Evolutionary conservation across 2,329 filamentous ascomycete species (phyloP).

Genomic region (Geoglossum cookeanum): DNA sequence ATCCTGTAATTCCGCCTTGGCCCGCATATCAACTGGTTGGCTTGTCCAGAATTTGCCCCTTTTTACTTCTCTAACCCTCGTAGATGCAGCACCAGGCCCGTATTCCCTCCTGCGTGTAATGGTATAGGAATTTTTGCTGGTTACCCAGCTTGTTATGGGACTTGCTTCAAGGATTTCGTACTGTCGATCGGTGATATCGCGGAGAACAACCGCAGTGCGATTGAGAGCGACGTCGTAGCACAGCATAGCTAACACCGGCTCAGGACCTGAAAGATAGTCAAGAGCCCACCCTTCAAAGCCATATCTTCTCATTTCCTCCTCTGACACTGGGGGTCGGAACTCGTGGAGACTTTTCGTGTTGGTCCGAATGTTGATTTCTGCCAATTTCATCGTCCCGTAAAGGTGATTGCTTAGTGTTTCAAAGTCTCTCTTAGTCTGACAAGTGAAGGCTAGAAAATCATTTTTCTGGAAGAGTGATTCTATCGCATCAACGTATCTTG

Average conservation of each 20-base stretch:
- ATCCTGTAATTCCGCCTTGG: conserved; percentile 39
- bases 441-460: conserved; percentile 47
- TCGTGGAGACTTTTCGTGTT: conserved; percentile 33
- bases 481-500: conserved; percentile 40
- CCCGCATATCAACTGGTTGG: conserved; percentile 49
- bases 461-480: conserved; percentile 35
- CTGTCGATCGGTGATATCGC: conserved; percentile 45
- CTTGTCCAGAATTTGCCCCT: conserved; percentile 55
- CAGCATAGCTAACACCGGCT: conserved; percentile 71
- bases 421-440: conserved; percentile 58
- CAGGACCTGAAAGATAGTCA: conserved; percentile 63
- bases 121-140: conserved; percentile 42
- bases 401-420: conserved; percentile 49
- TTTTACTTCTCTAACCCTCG: conserved; percentile 40
- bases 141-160: conserved; percentile 49
- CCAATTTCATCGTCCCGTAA: conserved; percentile 42
- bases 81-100: conserved; percentile 52
- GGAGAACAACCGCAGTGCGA: conserved; percentile 42
- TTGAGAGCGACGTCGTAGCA: conserved; percentile 56
- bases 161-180: conserved; percentile 43
- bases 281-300: conserved; percentile 68
- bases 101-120: conserved; percentile 63
- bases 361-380: conserved; percentile 51
- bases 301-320: conserved; percentile 32
- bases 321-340: conserved; percentile 35